Base-by-base conservation (phyloP, 352 stramenopile genomes). In the Pythium coloratum region DNA sequence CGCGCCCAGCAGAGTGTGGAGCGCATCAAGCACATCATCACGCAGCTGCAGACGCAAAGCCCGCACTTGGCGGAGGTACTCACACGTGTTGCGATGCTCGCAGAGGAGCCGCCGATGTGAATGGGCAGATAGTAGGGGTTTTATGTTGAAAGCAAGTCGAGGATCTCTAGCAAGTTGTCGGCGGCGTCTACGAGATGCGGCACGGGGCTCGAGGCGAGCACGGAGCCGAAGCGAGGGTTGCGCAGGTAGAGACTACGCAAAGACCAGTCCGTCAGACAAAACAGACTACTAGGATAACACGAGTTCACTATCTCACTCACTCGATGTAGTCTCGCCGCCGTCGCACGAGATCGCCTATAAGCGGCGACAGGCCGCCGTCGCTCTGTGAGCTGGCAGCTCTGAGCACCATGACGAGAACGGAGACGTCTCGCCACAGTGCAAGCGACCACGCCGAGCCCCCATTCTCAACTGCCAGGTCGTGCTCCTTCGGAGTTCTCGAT, bases 1-100 rank as follows among this genome's bases (percentile, higher is more conserved):
- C 88, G 91, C 42, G 75, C 79, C 2, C 71, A 72, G 55, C 63
- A 78, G 38, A 73, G 67, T 1, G 30, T 90, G 28, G 73, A 78
- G 54, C 78, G 78, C 10, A 82, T 94, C 59, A 82, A 82, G 42
- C 72, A 80, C 10, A 84, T 92, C 53, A 82, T 96, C 32, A 36
- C 61, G 13, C 62, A 70, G 56, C 73, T 95, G 16, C 76, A 90
- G 67, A 73, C 79, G 47, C 81, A 90, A 42, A 88, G 80, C 47
- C 88, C 88, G 13, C 87, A 97, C 33, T 67, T 97, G 24, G 73
- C 71, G 13, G 90, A 97, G 59, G 89, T 97, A 30, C 84, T 97
- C 5, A 69, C 78, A 28, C 85, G 90, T 0, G 88, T 97, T 3
- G 66, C 86, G 26, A 61, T 92, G 61, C 86, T 97, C 5, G 80